These are phyloP conservation scores for Capronia americana DNA, from an alignment of 2,329 filamentous ascomycete genomes.

Conservation along the genomic window DNA sequence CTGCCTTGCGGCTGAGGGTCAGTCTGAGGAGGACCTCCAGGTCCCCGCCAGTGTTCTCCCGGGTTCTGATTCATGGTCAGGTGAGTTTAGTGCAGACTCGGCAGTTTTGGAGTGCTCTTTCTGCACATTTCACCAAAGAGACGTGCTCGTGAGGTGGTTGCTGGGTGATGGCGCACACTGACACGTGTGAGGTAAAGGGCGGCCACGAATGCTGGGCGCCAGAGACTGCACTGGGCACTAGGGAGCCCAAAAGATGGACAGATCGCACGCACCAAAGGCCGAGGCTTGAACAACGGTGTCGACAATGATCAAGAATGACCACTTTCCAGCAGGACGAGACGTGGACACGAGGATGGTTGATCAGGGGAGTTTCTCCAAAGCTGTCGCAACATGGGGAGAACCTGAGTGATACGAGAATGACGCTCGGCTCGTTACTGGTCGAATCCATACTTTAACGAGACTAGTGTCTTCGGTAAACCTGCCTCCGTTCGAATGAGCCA, in stretches of 20 bases:
- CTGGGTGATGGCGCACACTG: conserved; percentile 1
- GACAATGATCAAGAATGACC: neutral
- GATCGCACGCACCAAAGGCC: neutral
- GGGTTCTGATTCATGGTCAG: conserved; percentile 37
- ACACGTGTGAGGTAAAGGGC: conserved; percentile 20
- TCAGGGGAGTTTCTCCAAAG: conserved; percentile 29
- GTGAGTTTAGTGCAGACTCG: neutral
- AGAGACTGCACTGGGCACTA: neutral
- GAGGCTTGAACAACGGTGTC: neutral
- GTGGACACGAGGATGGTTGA: conserved; percentile 18
- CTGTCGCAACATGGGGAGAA: conserved; percentile 21
- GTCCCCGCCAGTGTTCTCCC: conserved; percentile 47
- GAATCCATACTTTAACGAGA: neutral
- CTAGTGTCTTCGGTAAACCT: conserved; percentile 13
- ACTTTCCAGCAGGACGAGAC: neutral
- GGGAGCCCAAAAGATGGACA: neutral
- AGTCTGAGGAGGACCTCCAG: conserved; percentile 47
- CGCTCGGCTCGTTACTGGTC: conserved; percentile 11
- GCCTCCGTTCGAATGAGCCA: neutral
- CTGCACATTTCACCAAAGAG: conserved; percentile 22
- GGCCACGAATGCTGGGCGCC: neutral
- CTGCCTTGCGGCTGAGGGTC: conserved; percentile 40
- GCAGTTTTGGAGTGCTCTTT: neutral
- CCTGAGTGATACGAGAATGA: conserved; percentile 16
- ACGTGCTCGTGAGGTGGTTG: neutral